Base-by-base conservation (phyloP, 208 protist species). In the Wallacemonas collosoma region DNA sequence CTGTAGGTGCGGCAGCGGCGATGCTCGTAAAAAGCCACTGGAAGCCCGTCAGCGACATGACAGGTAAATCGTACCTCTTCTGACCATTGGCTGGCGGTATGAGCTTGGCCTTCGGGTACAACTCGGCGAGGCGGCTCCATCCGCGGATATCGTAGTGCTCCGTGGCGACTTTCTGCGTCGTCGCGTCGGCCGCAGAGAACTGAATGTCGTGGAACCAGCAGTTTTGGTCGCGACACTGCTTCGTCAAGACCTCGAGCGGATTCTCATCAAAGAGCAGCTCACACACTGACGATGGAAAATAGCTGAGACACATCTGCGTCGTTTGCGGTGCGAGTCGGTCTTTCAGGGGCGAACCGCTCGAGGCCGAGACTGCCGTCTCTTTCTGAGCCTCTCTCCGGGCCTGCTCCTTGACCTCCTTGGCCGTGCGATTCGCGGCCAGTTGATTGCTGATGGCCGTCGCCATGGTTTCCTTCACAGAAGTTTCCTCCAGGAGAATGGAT, bases 141-240 rank as follows among this genome's bases (percentile, higher is more conserved):
- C 68, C 56, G 0, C 75, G 55, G 35, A 91, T 82, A 61, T 74
- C 72, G 72, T 92, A 94, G 17, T 79, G 66, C 45, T 50, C 41
- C 41, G 73, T 82, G 43, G 82, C 82, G 6, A 62, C 72, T 41
- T 72, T 62, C 17, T 92, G 86, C 8, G 81, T 38, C 48, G 76
- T 12, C 12, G 79, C 63, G 67, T 88, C 82, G 75, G 87, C 79
- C 0, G 82, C 68, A 41, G 75, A 73, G 71, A 97, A 94, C 75
- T 97, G 84, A 0, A 72, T 63, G 64, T 97, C 93, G 65, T 87
- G 76, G 75, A 95, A 97, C 63, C 75, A 81, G 61, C 71, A 75
- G 17, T 85, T 64, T 0, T 81, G 65, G 6, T 74, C 61, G 54
- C 76, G 62, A 68, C 89, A 95, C 15, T 88, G 74, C 38, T 71